phyloP scores from a whole-genome alignment of 2,329 filamentous ascomycete genomes.

The Sporothrix schenckii region DNA sequence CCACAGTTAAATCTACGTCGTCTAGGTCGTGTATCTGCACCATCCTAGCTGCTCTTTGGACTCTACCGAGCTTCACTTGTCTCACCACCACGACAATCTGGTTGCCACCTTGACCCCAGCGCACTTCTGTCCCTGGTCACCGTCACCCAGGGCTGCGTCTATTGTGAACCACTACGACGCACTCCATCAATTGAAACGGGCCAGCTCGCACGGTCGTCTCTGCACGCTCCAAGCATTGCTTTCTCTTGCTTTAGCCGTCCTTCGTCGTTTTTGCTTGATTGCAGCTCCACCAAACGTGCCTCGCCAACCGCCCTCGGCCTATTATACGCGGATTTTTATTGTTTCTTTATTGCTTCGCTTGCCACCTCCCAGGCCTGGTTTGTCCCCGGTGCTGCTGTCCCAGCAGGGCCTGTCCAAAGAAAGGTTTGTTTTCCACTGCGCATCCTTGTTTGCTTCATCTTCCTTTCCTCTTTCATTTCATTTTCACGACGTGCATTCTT shows the following conservation, averaged over 20 bases:
- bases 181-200: background rate
- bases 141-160: constrained; percentile 9
- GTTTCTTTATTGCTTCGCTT: background rate
- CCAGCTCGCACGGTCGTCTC: constrained; percentile 11
- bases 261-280: constrained; percentile 21
- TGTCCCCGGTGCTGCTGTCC: background rate
- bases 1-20: constrained; percentile 10
- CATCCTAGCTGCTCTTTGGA: background rate
- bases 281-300: constrained; percentile 18
- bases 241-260: background rate
- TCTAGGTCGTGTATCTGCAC: constrained; percentile 11
- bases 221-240: background rate
- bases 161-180: background rate
- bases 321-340: background rate
- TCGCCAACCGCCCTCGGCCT: background rate
- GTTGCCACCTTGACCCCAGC: constrained; percentile 7
- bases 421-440: background rate
- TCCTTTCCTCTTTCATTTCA: background rate
- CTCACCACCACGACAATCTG: constrained; percentile 4
- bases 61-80: background rate
- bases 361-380: background rate
- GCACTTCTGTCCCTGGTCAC: background rate
- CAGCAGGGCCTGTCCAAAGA: background rate
- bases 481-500: background rate
- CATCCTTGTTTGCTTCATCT: background rate